Percentiles rank a stretch among this genome's conserved stretches.
Evolutionary conservation across 1,284 basidiomycete species (phyloP).

Genomic region (Kalmanozyma brasiliensis): DNA sequence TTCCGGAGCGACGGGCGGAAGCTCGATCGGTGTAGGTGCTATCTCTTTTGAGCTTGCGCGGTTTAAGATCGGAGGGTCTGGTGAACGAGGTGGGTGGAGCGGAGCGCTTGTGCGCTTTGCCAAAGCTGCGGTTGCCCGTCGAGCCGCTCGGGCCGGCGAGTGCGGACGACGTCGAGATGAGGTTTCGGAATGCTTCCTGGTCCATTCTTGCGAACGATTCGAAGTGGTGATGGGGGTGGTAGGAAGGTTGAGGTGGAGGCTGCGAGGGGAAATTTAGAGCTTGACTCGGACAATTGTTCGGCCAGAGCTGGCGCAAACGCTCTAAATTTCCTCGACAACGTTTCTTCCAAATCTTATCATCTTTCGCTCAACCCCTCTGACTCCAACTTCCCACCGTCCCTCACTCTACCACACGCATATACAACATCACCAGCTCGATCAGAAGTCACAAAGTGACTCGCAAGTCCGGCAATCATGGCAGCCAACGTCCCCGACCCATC

Average conservation of each 20-base stretch:
- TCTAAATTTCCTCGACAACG: constrained; percentile 15
- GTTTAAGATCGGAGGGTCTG: constrained; percentile 31
- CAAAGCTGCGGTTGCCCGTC: constrained; percentile 14
- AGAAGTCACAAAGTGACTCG: no score
- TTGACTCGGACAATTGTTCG: constrained; percentile 40
- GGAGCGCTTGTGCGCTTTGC: constrained; percentile 28
- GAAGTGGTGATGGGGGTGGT: neutral
- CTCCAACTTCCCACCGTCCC: no score
- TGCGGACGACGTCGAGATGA: constrained; percentile 35
- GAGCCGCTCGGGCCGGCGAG: constrained; percentile 1
- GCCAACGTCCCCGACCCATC: constrained; percentile 46
- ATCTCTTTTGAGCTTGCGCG: constrained; percentile 9
- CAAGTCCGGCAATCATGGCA: constrained; percentile 37
- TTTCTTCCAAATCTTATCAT: constrained; percentile 4
- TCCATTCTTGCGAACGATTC: constrained; percentile 46
- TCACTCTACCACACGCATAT: no score
- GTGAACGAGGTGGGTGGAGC: constrained; percentile 5
- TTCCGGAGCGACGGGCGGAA: constrained; percentile 34
- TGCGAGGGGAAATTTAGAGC: neutral
- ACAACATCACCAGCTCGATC: no score
- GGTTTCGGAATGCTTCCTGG: constrained; percentile 55
- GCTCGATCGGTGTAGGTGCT: constrained; percentile 43
- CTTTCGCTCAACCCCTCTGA: neutral
- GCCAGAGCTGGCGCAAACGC: constrained; percentile 1
- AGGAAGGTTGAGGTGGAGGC: neutral